These are phyloP conservation scores for Alternaria tenuissima DNA, from an alignment of 2,329 filamentous ascomycete genomes.

Conservation along the genomic window DNA sequence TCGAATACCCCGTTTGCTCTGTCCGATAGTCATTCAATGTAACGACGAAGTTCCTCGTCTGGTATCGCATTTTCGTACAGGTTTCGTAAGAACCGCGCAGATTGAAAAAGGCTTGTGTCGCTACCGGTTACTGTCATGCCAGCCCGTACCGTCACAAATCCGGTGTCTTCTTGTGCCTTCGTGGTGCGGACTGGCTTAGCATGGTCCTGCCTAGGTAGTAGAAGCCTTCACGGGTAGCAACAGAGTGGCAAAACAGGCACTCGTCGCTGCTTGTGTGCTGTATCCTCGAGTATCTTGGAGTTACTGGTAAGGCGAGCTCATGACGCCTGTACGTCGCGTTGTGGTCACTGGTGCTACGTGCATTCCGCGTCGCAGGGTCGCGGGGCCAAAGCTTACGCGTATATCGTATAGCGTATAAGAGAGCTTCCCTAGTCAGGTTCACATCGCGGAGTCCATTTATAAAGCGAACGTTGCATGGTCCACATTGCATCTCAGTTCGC, in stretches of 20 bases:
- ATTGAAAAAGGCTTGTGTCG: too few species aligned
- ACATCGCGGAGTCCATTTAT: neutral
- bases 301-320: neutral
- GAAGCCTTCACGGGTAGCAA: neutral
- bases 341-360: neutral
- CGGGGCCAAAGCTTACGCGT: conserved; percentile 1
- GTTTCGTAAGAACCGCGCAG: neutral
- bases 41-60: neutral
- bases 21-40: neutral
- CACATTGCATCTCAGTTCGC: neutral
- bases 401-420: neutral
- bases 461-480: neutral
- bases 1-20: neutral
- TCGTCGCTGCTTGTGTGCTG: neutral
- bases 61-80: neutral
- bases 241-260: neutral
- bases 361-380: neutral
- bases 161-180: neutral
- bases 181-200: neutral
- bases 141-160: neutral
- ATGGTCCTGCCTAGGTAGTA: neutral
- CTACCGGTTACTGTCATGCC: neutral
- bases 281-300: neutral
- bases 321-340: neutral
- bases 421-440: neutral